Percentiles rank a stretch among this genome's conserved stretches.
These are phyloP conservation scores for Geotrichum siamense DNA, from an alignment of 1,139 yeast species.

Conservation along the genomic window DNA sequence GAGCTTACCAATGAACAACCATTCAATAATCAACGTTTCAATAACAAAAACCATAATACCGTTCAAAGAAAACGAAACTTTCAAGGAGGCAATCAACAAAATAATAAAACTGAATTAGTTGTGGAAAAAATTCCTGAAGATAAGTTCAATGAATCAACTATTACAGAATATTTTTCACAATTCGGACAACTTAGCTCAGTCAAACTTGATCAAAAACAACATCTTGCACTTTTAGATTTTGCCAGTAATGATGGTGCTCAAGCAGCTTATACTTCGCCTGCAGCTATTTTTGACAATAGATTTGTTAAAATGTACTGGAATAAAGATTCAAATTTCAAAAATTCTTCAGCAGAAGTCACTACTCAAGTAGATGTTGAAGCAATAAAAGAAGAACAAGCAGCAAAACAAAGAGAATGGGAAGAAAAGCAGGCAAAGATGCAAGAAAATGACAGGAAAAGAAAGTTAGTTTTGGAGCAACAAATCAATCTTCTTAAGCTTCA, in stretches of 20 bases:
- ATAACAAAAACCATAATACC: conserved; percentile 14
- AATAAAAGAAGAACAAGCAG: conserved; percentile 35
- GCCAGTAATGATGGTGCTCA: conserved; percentile 36
- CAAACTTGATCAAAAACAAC: conserved; percentile 25
- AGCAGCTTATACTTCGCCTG: conserved; percentile 41
- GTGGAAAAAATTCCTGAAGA: conserved; percentile 42
- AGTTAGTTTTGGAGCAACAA: conserved; percentile 34
- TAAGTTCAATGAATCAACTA: conserved; percentile 33
- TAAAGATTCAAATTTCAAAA: conserved; percentile 14
- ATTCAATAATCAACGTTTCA: conserved; percentile 1
- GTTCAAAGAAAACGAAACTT: conserved; percentile 12
- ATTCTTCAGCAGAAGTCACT: conserved; percentile 8
- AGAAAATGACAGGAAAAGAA: conserved; percentile 33
- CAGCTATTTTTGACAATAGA: conserved; percentile 44
- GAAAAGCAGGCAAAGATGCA: conserved; percentile 35
- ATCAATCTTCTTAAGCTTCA: conserved; percentile 32
- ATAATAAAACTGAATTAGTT: conserved; percentile 28
- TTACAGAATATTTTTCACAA: conserved; percentile 36
- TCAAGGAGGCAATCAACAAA: conserved; percentile 20
- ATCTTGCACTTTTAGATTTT: conserved; percentile 38
- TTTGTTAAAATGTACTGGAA: conserved; percentile 44
- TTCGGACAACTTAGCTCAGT: conserved; percentile 38
- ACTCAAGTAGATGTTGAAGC: conserved; percentile 34
- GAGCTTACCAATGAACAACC: too few species aligned
- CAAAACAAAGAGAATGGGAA: conserved; percentile 40